Conservation (phyloP, 306 rosid species). For the Inga leiocalycina region DNA sequence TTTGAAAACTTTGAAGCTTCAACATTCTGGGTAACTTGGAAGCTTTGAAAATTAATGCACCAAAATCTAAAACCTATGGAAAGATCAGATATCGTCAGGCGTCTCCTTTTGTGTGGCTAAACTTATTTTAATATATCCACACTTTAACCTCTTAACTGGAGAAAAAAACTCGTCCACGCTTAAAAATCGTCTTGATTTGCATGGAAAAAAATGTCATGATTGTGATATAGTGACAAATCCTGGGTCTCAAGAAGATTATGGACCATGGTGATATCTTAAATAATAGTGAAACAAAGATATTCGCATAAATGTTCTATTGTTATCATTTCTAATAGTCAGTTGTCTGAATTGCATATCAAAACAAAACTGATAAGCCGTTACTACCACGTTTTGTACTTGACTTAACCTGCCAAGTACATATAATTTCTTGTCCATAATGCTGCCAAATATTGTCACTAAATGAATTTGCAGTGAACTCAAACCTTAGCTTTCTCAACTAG, state of each 20-base stretch:
- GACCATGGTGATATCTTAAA: neutral
- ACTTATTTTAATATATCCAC: no score
- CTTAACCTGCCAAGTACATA: constrained; percentile 12
- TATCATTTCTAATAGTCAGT: neutral
- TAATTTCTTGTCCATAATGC: constrained; percentile 10
- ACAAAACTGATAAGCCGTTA: neutral
- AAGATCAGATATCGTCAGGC: no score
- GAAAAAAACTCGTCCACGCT: no score
- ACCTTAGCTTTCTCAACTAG: constrained; percentile 23
- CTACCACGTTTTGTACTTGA: neutral
- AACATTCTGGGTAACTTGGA: no score
- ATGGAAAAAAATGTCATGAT: neutral
- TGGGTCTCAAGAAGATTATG: neutral
- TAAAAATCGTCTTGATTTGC: neutral
- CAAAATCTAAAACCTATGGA: no score
- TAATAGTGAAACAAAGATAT: neutral
- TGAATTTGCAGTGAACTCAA: constrained; percentile 19
- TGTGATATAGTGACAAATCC: no score
- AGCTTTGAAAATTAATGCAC: no score
- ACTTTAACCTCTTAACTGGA: no score
- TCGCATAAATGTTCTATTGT: neutral
- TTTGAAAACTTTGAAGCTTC: no score
- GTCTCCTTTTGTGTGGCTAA: no score
- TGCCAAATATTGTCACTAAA: constrained; percentile 3
- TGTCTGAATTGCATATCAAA: constrained; percentile 13